Base-by-base conservation (phyloP, 2,329 filamentous ascomycete genomes). In the Aurifilum marmelostoma region DNA sequence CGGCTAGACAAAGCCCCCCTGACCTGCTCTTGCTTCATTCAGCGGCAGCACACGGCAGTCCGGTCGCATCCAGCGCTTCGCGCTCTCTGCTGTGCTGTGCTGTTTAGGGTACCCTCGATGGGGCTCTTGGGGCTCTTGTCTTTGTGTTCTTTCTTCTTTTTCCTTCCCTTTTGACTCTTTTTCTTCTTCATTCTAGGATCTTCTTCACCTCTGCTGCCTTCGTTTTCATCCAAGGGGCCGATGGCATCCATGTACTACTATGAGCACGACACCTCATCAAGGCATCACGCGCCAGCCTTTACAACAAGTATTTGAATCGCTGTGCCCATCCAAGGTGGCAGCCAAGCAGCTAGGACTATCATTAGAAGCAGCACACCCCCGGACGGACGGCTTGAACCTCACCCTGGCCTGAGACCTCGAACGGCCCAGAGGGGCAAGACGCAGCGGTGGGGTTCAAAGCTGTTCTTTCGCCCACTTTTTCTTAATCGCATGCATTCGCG, bases 11-110 rank as follows among this genome's bases (percentile, higher is more conserved):
- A 21, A 65, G 69, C 67, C 66, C 63, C 62, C 63, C 59, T 52
- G 21, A 47, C 43, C 58, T 62, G 56, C 68, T 65, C 61, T 47
- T 60, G 63, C 63, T 43, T 58, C 24, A 37, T 64, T 32, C 61
- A 66, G 63, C 59, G 43, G 66, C 66, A 65, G 67, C 37, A 43
- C 62, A 37, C 63, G 62, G 67, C 65, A 67, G 62, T 58, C 63
- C 43, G 47, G 67, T 65, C 68, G 68, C 68, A 70, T 68, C 68
- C 65, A 67, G 65, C 65, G 68, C 65, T 70, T 65, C 65, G 47
- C 47, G 43, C 24, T 27, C 27, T 39, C 16, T 18, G 27, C 62
- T n/a, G 34, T 34, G 34, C 34, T 54, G 59, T 52, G 18, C 21
- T 62, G 41, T 43, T 43, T 43, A 18, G 43, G 41, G 27, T 12